phyloP scores from a whole-genome alignment of 768 basidiomycete genomes.

The Boletus reticuloceps region DNA sequence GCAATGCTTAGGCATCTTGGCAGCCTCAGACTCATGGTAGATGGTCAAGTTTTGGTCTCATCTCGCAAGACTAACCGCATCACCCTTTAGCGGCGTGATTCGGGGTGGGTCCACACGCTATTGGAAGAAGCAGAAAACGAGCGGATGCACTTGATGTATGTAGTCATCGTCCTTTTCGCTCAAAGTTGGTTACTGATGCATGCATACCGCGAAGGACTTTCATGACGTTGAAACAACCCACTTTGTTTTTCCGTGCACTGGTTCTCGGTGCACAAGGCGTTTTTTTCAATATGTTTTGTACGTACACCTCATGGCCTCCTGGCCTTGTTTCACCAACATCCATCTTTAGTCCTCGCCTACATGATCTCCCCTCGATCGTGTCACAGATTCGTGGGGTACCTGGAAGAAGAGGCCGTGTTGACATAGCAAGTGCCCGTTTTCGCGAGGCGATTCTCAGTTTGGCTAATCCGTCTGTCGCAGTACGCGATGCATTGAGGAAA shows the following conservation, averaged over 20 bases:
- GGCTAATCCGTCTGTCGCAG: slow-evolving; percentile 27
- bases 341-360: slow-evolving; percentile 64
- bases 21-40: slow-evolving; percentile 85
- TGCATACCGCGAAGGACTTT: slow-evolving; percentile 66
- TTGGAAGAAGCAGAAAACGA: slow-evolving; percentile 97
- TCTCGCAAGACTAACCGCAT: slow-evolving; percentile 5
- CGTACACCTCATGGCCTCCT: slow-evolving; percentile 26
- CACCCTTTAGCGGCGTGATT: slow-evolving; percentile 45
- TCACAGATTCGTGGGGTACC: slow-evolving; percentile 88
- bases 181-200: slow-evolving; percentile 12
- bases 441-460: slow-evolving; percentile 16
- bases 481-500: slow-evolving; percentile 78
- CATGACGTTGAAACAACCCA: slow-evolving; percentile 86
- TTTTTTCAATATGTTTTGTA: slow-evolving; percentile 87
- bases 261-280: slow-evolving; percentile 92
- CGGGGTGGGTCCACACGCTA: slow-evolving; percentile 88
- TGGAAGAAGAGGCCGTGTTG: slow-evolving; percentile 93
- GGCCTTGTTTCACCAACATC: slow-evolving; percentile 14
- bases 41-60: slow-evolving; percentile 17
- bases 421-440: slow-evolving; percentile 66
- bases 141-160: slow-evolving; percentile 88
- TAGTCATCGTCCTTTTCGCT: slow-evolving; percentile 1
- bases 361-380: slow-evolving; percentile 70
- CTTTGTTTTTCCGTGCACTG: slow-evolving; percentile 74
- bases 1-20: slow-evolving; percentile 84